Base-by-base conservation (phyloP, 2,329 filamentous ascomycete species). In the Aspergillus ochraceoroseus region DNA sequence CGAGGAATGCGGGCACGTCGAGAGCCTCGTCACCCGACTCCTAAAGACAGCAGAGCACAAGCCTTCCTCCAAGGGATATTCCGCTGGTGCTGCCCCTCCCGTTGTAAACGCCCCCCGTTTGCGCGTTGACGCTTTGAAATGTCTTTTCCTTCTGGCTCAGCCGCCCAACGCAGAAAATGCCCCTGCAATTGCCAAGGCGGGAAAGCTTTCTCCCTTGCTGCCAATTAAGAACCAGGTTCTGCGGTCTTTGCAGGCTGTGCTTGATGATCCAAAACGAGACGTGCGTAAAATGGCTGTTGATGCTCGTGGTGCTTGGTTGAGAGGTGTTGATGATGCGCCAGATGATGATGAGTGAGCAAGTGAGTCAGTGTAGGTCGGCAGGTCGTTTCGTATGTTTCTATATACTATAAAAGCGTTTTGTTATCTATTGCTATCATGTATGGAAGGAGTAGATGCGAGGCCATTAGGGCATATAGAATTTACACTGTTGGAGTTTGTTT, bases 191-290 rank as follows among this genome's bases (percentile, higher is more conserved):
- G 56, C 55, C 5, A 56, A 48, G 5, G 49, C 53, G 1, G 52
- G 54, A 11, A 56, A 55, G 14, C 50, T 65, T 2, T 67, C 65
- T 37, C 68, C 71, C 1, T 65, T 83, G 5, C 55, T 83, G 12
- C 73, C 75, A 6, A 75, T 77, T 43, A 73, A 77, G 51, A 66
- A 66, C 33, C 68, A 74, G 33, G 78, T 83, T 6, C 65, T 80
- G 32, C 74, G 74, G 54, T 68, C 71, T 14, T 59, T 84, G 52
- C 65, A 70, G 30, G 58, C 54, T 11, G 72, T 75, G 17, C 55
- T 84, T 48, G 80, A 84, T 64, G 80, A 84, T 61, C 66, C 67
- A 20, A 82, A 78, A 64, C 66, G 80, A 46, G 71, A 72, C 55
- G 80, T 84, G 7, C 69, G 80, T 28, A 73, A 75, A 47, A 76